A percentile compares a stretch with the other conserved stretches of the same genome.
Conservation (phyloP, 1,284 basidiomycete species). For the Irpex sp. region DNA sequence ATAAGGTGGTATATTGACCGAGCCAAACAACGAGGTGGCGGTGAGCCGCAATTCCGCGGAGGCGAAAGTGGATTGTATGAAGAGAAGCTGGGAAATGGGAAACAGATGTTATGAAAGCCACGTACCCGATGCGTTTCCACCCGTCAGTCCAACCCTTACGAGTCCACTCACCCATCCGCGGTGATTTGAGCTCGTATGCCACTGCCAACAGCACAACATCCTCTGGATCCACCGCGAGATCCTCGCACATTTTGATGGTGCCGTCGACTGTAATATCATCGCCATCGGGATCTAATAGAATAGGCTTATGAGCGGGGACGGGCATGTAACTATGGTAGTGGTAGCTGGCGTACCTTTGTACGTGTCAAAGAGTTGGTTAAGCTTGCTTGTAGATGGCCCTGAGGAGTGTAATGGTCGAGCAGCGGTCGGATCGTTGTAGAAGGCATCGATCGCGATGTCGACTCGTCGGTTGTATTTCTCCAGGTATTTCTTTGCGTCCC, state of each 20-base stretch:
- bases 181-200: slow-evolving; percentile 75
- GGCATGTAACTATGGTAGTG: not conserved
- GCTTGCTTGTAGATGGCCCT: slow-evolving; percentile 49
- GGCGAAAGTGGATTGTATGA: not conserved
- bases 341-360: slow-evolving; percentile 62
- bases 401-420: slow-evolving; percentile 9
- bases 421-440: slow-evolving; percentile 47
- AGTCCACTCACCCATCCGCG: slow-evolving; percentile 73
- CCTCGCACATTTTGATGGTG: slow-evolving; percentile 69
- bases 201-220: slow-evolving; percentile 76
- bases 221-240: slow-evolving; percentile 66
- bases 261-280: slow-evolving; percentile 70
- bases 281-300: slow-evolving; percentile 45
- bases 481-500: slow-evolving; percentile 71
- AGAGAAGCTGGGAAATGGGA: slow-evolving; percentile 18
- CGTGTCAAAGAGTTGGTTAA: slow-evolving; percentile 67
- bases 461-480: slow-evolving; percentile 63
- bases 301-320: not conserved
- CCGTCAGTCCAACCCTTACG: slow-evolving; percentile 78
- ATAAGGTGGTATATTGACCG: not conserved
- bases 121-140: slow-evolving; percentile 67
- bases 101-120: not conserved
- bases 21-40: not conserved
- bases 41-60: not conserved
- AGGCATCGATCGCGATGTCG: slow-evolving; percentile 76